Conservation (phyloP, 371 early-diverging fungal species). For the Actinomucor elegans region DNA sequence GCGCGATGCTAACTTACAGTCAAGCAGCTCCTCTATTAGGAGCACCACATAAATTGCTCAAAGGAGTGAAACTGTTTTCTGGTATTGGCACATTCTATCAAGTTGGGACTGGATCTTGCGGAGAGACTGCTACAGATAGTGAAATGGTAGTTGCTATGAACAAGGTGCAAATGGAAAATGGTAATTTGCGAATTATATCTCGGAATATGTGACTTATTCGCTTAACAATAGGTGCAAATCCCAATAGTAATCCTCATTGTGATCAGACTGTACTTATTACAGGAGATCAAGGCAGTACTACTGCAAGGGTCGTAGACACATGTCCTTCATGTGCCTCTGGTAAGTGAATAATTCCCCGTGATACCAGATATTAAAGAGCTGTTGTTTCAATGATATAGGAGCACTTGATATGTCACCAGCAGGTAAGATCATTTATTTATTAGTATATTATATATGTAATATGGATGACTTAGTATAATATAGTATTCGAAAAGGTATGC, state of each 20-base stretch:
- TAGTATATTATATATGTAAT: background rate
- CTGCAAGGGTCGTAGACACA: constrained; percentile 39
- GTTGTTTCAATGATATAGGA: constrained; percentile 12
- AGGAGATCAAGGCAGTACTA: constrained; percentile 23
- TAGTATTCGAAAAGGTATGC: constrained; percentile 17
- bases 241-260: constrained; percentile 35
- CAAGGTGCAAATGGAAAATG: constrained; percentile 38
- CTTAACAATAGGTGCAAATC: constrained; percentile 30
- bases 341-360: constrained; percentile 7
- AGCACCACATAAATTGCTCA: background rate
- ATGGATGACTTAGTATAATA: too few species aligned
- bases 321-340: constrained; percentile 40
- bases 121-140: constrained; percentile 22
- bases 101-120: constrained; percentile 42
- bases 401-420: constrained; percentile 40
- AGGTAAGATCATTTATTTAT: constrained; percentile 17
- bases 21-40: background rate
- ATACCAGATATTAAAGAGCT: constrained; percentile 3
- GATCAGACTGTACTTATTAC: constrained; percentile 29
- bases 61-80: constrained; percentile 5
- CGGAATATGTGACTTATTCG: background rate
- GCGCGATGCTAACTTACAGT: too few species aligned
- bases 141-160: constrained; percentile 43
- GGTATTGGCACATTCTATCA: constrained; percentile 38
- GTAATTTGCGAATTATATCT: constrained; percentile 4